These are phyloP conservation scores for Aureobasidium sp. DNA, from an alignment of 2,329 filamentous ascomycete species.

Conservation along the genomic window DNA sequence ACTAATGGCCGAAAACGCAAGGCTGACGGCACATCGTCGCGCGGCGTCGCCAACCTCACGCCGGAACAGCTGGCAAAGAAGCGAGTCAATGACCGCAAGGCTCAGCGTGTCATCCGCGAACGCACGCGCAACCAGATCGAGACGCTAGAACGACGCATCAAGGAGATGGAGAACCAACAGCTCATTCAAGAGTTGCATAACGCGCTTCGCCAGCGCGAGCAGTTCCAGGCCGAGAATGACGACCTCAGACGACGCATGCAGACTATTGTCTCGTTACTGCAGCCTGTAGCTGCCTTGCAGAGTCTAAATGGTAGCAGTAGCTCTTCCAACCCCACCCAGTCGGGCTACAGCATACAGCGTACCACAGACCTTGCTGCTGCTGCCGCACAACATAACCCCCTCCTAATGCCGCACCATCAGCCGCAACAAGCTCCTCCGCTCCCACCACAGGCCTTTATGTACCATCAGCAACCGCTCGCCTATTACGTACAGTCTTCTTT, in stretches of 20 bases:
- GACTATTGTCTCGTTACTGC: constrained; percentile 69
- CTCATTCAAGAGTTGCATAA: constrained; percentile 87
- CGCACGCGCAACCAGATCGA: constrained; percentile 86
- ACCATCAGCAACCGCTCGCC: not conserved
- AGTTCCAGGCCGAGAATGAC: constrained; percentile 80
- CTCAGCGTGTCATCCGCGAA: constrained; percentile 86
- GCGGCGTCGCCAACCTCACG: constrained; percentile 88
- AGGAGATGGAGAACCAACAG: constrained; percentile 80
- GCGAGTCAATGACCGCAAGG: constrained; percentile 90
- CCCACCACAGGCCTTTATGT: constrained; percentile 20
- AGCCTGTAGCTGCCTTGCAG: constrained; percentile 58
- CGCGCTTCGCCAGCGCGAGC: constrained; percentile 73
- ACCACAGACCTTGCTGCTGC: constrained; percentile 46
- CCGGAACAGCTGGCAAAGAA: constrained; percentile 92
- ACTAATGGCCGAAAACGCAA: constrained; percentile 36
- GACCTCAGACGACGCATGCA: constrained; percentile 77
- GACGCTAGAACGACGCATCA: constrained; percentile 74
- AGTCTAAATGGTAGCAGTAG: constrained; percentile 51
- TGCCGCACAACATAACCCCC: too few relatives aligned
- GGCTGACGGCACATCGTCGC: constrained; percentile 51
- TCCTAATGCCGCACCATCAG: too few relatives aligned
- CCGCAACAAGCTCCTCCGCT: constrained; percentile 25
- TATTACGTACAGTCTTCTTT: constrained; percentile 20
- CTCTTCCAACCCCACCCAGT: constrained; percentile 19
- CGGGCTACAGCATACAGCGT: too few relatives aligned